These are phyloP conservation scores for Ochromonas danica DNA, from an alignment of 108 stramenopile genomes.

Conservation along the genomic window DNA sequence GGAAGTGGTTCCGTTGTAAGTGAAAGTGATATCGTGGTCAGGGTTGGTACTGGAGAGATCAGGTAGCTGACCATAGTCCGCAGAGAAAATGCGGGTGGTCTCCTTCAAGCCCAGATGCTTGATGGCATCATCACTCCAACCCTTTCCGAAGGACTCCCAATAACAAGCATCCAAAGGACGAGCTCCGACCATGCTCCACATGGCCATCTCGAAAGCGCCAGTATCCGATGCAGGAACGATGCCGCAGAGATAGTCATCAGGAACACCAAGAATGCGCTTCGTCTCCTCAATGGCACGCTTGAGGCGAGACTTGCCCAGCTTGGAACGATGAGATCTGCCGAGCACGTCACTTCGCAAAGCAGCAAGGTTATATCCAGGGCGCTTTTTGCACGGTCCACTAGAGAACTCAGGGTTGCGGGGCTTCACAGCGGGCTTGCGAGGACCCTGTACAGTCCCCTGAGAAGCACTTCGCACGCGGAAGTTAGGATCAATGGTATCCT, in stretches of 20 bases:
- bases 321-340: conserved; percentile 95
- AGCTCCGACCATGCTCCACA: conserved; percentile 97
- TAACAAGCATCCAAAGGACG: conserved; percentile 91
- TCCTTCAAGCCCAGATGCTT: conserved; percentile 85
- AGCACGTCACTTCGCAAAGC: conserved; percentile 69
- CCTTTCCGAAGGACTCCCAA: conserved; percentile 99
- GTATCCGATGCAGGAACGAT: conserved; percentile 99
- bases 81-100: conserved; percentile 75
- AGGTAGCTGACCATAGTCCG: conserved; percentile 91
- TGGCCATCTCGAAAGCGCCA: conserved; percentile 99
- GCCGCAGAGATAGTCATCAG: conserved; percentile 86
- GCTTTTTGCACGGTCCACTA: conserved; percentile 91
- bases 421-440: conserved; percentile 46
- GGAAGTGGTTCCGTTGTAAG: conserved; percentile 98
- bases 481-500: conserved; percentile 3
- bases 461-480: conserved; percentile 3
- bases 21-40: conserved; percentile 93
- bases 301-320: conserved; percentile 91
- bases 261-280: conserved; percentile 83
- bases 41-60: conserved; percentile 78
- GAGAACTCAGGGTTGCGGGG: conserved; percentile 53
- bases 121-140: conserved; percentile 88
- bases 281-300: conserved; percentile 89
- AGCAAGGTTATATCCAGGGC: conserved; percentile 82
- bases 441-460: conserved; percentile 35